Evolutionary conservation across 768 basidiomycete species (phyloP).

Genomic region (Phylloporus sp.): DNA sequence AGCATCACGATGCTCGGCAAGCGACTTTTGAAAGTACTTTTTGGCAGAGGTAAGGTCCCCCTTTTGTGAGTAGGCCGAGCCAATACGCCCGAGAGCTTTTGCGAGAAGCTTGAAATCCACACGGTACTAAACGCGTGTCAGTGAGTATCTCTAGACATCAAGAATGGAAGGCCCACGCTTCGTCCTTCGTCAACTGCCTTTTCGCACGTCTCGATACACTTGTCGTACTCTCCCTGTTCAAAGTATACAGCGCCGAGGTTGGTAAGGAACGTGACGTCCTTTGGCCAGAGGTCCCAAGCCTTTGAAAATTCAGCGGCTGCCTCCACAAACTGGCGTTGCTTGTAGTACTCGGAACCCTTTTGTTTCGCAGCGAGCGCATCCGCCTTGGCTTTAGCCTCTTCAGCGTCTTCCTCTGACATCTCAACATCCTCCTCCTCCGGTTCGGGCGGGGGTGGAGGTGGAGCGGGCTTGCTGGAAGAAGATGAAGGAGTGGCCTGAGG

Average conservation of each 20-base stretch:
- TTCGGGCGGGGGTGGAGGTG: constrained; percentile 37
- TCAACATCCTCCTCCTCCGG: constrained; percentile 57
- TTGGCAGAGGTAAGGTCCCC: constrained; percentile 72
- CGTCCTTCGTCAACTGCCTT: constrained; percentile 97
- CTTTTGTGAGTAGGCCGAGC: constrained; percentile 80
- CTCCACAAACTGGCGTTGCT: constrained; percentile 74
- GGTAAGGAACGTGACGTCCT: constrained; percentile 91
- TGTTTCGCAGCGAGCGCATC: constrained; percentile 79
- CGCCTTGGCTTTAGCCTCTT: constrained; percentile 71
- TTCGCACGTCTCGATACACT: constrained; percentile 86
- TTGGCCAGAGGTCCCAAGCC: constrained; percentile 92
- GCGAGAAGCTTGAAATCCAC: constrained; percentile 95
- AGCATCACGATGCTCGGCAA: constrained; percentile 95
- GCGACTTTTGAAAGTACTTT: constrained; percentile 90
- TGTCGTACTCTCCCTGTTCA: constrained; percentile 89
- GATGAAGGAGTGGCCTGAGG: constrained; percentile 36
- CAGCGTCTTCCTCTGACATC: constrained; percentile 61
- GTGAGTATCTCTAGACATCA: not conserved
- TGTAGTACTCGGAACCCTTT: constrained; percentile 77
- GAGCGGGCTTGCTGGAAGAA: constrained; percentile 40
- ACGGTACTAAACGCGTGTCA: constrained; percentile 51
- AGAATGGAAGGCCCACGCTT: constrained; percentile 40
- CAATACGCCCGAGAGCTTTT: constrained; percentile 89
- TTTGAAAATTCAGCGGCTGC: constrained; percentile 74
- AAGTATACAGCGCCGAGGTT: constrained; percentile 90